phyloP scores from a whole-genome alignment of 495 filamentous ascomycete species.

The Talaromyces adpressus region DNA sequence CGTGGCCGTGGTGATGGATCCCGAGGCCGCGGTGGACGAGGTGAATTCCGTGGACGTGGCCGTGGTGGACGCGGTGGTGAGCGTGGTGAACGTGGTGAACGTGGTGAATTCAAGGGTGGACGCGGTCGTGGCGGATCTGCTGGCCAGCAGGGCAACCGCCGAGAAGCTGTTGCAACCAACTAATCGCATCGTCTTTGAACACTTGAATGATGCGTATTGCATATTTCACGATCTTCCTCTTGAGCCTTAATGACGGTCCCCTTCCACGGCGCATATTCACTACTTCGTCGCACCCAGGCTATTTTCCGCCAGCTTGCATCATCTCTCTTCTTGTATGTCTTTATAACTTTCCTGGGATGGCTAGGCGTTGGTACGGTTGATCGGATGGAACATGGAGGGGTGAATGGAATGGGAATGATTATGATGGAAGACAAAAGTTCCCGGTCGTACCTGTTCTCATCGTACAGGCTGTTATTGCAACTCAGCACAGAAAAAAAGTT shows the following conservation, averaged over 20 bases:
- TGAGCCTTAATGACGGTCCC: neutral
- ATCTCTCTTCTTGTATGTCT: constrained; percentile 32
- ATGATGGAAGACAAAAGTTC: neutral
- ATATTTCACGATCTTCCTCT: constrained; percentile 1
- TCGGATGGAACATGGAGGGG: neutral
- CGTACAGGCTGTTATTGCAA: neutral
- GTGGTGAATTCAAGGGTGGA: constrained; percentile 25
- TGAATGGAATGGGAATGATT: neutral
- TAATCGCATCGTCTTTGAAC: neutral
- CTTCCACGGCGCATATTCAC: neutral
- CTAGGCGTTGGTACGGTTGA: constrained; percentile 12
- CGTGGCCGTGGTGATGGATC: constrained; percentile 48
- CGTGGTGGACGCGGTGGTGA: constrained; percentile 27
- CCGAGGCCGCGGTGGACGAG: constrained; percentile 48
- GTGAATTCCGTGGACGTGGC: constrained; percentile 42
- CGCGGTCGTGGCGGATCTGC: constrained; percentile 32
- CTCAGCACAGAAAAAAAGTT: constrained; percentile 1
- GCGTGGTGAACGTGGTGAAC: constrained; percentile 17
- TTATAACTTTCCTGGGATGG: constrained; percentile 13
- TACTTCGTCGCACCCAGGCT: neutral
- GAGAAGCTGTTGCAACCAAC: constrained; percentile 12
- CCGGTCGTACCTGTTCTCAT: neutral
- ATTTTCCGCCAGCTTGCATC: neutral
- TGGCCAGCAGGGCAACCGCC: constrained; percentile 20
- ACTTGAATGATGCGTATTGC: neutral